Conservation (phyloP, 2,329 filamentous ascomycete species). For the Chaetomiaceae sp. region DNA sequence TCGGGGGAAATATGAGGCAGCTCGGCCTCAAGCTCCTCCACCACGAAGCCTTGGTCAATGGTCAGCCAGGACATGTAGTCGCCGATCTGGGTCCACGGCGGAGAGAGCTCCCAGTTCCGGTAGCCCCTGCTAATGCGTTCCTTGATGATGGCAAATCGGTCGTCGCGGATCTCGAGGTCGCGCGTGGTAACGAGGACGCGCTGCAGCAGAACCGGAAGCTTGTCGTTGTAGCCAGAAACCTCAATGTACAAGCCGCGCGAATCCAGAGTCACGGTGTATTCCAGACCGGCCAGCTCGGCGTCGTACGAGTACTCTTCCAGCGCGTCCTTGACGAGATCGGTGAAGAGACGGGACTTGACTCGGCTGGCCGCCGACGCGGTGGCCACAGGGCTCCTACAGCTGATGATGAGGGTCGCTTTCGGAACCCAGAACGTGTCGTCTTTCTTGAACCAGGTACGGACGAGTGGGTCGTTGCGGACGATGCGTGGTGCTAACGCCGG, state of each 20-base stretch:
- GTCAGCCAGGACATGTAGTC: slow-evolving; percentile 78
- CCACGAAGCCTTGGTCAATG: slow-evolving; percentile 68
- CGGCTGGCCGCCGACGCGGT: slow-evolving; percentile 70
- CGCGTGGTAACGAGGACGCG: slow-evolving; percentile 81
- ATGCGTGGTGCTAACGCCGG: slow-evolving; percentile 70
- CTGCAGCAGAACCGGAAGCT: slow-evolving; percentile 82
- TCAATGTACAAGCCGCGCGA: slow-evolving; percentile 69
- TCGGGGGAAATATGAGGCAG: slow-evolving; percentile 67
- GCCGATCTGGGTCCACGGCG: slow-evolving; percentile 82
- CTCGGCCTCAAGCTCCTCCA: slow-evolving; percentile 73
- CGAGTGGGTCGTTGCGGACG: slow-evolving; percentile 73
- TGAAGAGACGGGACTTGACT: slow-evolving; percentile 73
- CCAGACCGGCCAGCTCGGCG: slow-evolving; percentile 82
- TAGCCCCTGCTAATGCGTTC: slow-evolving; percentile 71
- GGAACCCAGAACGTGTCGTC: slow-evolving; percentile 98
- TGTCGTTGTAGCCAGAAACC: slow-evolving; percentile 92
- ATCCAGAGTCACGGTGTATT: slow-evolving; percentile 72
- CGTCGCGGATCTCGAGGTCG: slow-evolving; percentile 75
- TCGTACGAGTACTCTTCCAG: slow-evolving; percentile 93
- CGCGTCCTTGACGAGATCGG: slow-evolving; percentile 80
- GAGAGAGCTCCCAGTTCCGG: slow-evolving; percentile 80
- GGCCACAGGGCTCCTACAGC: slow-evolving; percentile 72
- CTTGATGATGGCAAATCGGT: slow-evolving; percentile 86
- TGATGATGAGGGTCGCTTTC: slow-evolving; percentile 80
- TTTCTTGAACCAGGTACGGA: slow-evolving; percentile 94